Evolutionary conservation across 495 filamentous ascomycete species (phyloP).

Genomic region (Xylaria flabelliformis): DNA sequence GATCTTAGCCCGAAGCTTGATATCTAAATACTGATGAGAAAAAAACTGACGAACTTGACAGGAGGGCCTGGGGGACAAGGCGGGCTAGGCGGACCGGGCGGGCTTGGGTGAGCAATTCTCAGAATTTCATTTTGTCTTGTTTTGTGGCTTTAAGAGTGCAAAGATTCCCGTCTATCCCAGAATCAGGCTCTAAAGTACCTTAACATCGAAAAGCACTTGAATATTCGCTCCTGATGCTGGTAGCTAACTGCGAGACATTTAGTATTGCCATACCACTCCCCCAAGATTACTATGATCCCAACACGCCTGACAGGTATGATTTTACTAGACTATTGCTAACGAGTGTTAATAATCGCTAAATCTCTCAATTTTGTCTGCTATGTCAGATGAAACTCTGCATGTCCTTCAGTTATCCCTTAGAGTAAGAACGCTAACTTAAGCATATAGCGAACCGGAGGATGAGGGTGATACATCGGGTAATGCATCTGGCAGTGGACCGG

Average conservation of each 20-base stretch:
- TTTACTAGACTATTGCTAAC: not conserved
- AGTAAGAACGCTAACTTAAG: not conserved
- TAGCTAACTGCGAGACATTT: not conserved
- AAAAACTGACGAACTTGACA: not conserved
- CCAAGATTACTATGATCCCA: not conserved
- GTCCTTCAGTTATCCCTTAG: not conserved
- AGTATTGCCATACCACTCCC: not conserved
- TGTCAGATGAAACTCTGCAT: too few species aligned
- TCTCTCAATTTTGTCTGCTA: too few species aligned
- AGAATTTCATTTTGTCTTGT: not conserved
- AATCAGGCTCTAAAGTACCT: not conserved
- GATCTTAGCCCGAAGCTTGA: not conserved
- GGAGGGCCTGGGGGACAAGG: not conserved
- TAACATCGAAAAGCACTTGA: not conserved
- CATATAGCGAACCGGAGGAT: not conserved
- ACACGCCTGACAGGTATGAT: not conserved
- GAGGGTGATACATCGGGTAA: not conserved
- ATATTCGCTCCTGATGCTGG: not conserved
- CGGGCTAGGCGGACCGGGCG: not conserved
- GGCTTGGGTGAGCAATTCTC: not conserved
- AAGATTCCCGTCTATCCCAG: not conserved
- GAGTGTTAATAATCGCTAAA: too few species aligned
- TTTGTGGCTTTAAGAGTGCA: not conserved
- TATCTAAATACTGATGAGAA: too few species aligned
- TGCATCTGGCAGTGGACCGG: not conserved